Percentiles rank a stretch among this genome's conserved stretches.
These are phyloP conservation scores for Phytophthora podocarpi DNA, from an alignment of 352 stramenopile species.

Conservation along the genomic window DNA sequence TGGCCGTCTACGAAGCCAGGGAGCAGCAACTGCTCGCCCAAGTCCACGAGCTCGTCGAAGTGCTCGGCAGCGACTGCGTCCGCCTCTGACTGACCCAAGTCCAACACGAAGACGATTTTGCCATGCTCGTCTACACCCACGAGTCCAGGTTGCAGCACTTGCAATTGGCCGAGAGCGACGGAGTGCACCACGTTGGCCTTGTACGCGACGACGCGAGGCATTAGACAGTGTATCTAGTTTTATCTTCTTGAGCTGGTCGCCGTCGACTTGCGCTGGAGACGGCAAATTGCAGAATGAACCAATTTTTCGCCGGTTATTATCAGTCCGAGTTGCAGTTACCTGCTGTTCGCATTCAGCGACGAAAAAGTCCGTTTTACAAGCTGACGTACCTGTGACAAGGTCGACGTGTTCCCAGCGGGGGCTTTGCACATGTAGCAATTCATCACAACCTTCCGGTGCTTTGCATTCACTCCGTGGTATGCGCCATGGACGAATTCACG, in stretches of 20 bases:
- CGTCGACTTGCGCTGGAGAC: slow-evolving; percentile 9
- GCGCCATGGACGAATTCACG: no score
- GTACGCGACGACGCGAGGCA: slow-evolving; percentile 61
- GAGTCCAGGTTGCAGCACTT: slow-evolving; percentile 39
- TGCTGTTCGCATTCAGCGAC: slow-evolving; percentile 10
- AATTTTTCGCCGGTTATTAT: background rate
- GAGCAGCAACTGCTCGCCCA: slow-evolving; percentile 83
- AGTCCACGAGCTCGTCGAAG: slow-evolving; percentile 67
- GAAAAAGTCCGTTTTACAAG: slow-evolving; percentile 10
- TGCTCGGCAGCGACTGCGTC: slow-evolving; percentile 1
- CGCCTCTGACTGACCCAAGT: slow-evolving; percentile 29
- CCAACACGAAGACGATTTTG: slow-evolving; percentile 31
- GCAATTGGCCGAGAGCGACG: slow-evolving; percentile 53
- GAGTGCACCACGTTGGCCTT: slow-evolving; percentile 83
- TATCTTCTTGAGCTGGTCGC: background rate
- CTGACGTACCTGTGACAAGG: slow-evolving; percentile 12
- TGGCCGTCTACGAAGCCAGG: slow-evolving; percentile 95
- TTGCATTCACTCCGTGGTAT: no score
- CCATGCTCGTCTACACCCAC: slow-evolving; percentile 47
- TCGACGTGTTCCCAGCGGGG: background rate
- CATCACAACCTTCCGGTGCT: no score
- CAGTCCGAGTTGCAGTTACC: slow-evolving; percentile 13
- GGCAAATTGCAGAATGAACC: slow-evolving; percentile 22
- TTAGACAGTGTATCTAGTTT: no score
- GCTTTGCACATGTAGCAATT: no score